Evolutionary conservation across 257 asterid genomes (phyloP).

Genomic region (Asclepias syriaca): DNA sequence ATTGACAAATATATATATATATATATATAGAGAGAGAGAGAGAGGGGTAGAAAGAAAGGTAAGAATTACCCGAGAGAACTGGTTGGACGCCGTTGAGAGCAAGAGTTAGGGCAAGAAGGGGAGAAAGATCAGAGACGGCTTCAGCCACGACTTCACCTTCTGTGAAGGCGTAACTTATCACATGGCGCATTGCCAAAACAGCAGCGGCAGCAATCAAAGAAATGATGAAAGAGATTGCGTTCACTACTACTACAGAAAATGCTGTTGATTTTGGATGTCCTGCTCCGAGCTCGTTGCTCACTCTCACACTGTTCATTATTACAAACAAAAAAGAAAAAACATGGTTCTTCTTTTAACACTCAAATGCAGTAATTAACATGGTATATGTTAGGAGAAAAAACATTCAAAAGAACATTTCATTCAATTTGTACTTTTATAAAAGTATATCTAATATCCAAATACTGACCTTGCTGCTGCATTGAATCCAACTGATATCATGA

Average conservation of each 20-base stretch:
- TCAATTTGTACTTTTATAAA: too few species aligned
- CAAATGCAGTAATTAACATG: too few species aligned
- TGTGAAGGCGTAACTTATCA: constrained; percentile 34
- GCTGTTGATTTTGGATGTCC: constrained; percentile 37
- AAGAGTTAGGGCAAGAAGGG: constrained; percentile 32
- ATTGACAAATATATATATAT: too few species aligned
- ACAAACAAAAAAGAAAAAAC: neutral
- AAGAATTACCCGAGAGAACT: constrained; percentile 30
- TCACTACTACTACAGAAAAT: constrained; percentile 31
- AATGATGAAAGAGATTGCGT: constrained; percentile 19
- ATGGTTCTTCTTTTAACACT: too few species aligned
- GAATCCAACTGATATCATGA: constrained; percentile 37
- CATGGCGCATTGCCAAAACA: constrained; percentile 19
- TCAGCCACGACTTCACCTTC: constrained; percentile 35
- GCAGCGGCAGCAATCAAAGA: constrained; percentile 20
- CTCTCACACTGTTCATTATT: constrained; percentile 30
- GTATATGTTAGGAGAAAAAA: too few species aligned
- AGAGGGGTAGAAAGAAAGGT: too few species aligned
- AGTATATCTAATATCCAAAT: neutral
- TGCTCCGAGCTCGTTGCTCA: constrained; percentile 41
- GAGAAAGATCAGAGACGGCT: constrained; percentile 38
- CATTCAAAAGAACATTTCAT: too few species aligned
- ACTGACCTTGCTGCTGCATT: constrained; percentile 40
- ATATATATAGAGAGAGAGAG: neutral
- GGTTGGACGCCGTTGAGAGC: constrained; percentile 39